Conservation (phyloP, 2,329 filamentous ascomycete genomes). For the Penicillium sp. region DNA sequence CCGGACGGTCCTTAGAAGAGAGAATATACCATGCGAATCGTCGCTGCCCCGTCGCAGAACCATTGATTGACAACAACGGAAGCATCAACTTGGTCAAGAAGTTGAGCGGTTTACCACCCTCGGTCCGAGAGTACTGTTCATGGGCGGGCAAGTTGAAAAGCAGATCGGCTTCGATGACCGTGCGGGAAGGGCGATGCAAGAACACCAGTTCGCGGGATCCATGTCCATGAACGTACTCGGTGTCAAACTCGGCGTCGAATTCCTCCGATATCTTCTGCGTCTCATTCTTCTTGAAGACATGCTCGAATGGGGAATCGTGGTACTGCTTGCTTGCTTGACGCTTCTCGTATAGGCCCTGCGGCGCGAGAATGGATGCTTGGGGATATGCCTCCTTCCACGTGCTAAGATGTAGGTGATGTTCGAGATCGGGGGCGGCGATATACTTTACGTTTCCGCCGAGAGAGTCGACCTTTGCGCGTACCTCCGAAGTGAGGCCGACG, state of each 20-base stretch:
- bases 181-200: conserved; percentile 76
- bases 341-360: conserved; percentile 83
- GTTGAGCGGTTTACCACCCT: conserved; percentile 61
- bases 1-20: conserved; percentile 65
- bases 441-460: conserved; percentile 77
- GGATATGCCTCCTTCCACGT: conserved; percentile 84
- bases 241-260: conserved; percentile 86
- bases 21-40: conserved; percentile 80
- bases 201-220: conserved; percentile 88
- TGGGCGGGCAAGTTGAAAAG: conserved; percentile 87
- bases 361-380: conserved; percentile 77
- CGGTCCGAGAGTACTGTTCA: conserved; percentile 77
- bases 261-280: conserved; percentile 68
- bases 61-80: conserved; percentile 64
- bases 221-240: conserved; percentile 81
- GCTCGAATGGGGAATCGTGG: conserved; percentile 67
- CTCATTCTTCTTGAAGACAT: conserved; percentile 68
- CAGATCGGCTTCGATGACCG: conserved; percentile 87
- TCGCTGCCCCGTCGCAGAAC: conserved; percentile 72
- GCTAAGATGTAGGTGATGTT: conserved; percentile 94
- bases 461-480: conserved; percentile 65
- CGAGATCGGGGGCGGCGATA: conserved; percentile 83
- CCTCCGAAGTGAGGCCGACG: conserved; percentile 78
- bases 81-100: conserved; percentile 64
- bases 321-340: conserved; percentile 65